These are phyloP conservation scores for Tilletiopsis washingtonensis DNA, from an alignment of 1,284 basidiomycete genomes.

Conservation along the genomic window DNA sequence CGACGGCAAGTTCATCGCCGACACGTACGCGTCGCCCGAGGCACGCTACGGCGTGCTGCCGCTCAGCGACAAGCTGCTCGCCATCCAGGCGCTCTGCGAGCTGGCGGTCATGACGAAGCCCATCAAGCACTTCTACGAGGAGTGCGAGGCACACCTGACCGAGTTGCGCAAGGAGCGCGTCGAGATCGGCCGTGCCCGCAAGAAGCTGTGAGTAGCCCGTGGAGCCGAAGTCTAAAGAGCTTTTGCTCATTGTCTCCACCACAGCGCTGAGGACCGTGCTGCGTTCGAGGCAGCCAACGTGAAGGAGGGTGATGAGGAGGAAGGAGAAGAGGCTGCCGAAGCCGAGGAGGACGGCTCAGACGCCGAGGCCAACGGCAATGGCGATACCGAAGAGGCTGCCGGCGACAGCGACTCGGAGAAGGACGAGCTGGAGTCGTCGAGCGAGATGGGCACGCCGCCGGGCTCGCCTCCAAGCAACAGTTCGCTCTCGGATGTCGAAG, in stretches of 20 bases:
- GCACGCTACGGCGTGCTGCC: constrained; percentile 66
- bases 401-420: constrained; percentile 19
- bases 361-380: constrained; percentile 1
- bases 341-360: constrained; percentile 10
- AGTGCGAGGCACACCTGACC: constrained; percentile 78
- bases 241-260: constrained; percentile 2
- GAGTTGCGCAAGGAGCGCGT: constrained; percentile 90
- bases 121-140: constrained; percentile 79
- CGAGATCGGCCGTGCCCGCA: constrained; percentile 79
- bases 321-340: constrained; percentile 5
- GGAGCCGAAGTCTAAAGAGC: neutral
- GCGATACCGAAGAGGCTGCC: neutral
- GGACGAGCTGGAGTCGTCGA: constrained; percentile 21
- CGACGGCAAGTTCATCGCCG: constrained; percentile 22
- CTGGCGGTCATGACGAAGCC: constrained; percentile 80
- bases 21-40: constrained; percentile 30
- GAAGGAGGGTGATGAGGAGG: constrained; percentile 9
- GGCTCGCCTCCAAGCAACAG: no score
- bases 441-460: no score
- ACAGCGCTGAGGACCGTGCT: constrained; percentile 66
- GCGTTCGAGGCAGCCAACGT: constrained; percentile 52
- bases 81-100: constrained; percentile 80
- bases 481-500: constrained; percentile 3
- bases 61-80: constrained; percentile 69
- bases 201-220: constrained; percentile 53